Evolutionary conservation across 371 early-diverging fungal genomes (phyloP).

Genomic region (Mucor sp.): DNA sequence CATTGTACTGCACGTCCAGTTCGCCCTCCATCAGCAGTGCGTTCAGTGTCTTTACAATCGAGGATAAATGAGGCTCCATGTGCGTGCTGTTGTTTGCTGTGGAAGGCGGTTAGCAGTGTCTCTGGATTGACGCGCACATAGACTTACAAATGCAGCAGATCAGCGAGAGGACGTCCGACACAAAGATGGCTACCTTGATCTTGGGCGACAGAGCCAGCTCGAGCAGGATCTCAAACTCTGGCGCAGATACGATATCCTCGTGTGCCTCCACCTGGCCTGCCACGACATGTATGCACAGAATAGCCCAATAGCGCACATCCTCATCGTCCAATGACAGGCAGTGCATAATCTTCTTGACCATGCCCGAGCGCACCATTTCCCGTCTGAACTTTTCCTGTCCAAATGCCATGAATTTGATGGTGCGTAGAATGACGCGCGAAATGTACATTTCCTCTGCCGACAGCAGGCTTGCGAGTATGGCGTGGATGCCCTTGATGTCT

Average conservation of each 20-base stretch:
- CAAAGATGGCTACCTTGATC: slow-evolving; percentile 39
- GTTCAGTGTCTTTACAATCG: slow-evolving; percentile 35
- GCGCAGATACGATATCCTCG: slow-evolving; percentile 38
- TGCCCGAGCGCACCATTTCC: slow-evolving; percentile 62
- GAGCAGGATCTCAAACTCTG: slow-evolving; percentile 42
- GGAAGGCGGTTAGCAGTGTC: background rate
- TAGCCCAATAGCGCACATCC: slow-evolving; percentile 77
- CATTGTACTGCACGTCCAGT: slow-evolving; percentile 47
- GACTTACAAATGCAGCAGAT: slow-evolving; percentile 51
- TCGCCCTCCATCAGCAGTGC: slow-evolving; percentile 36
- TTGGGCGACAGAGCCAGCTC: slow-evolving; percentile 39
- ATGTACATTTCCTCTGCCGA: slow-evolving; percentile 68
- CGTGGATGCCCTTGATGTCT: slow-evolving; percentile 62
- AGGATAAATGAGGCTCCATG: slow-evolving; percentile 22
- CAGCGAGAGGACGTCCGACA: slow-evolving; percentile 45
- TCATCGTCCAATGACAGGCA: slow-evolving; percentile 72
- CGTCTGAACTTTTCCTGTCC: slow-evolving; percentile 53
- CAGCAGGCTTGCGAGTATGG: slow-evolving; percentile 58
- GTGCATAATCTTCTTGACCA: slow-evolving; percentile 63
- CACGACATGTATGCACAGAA: slow-evolving; percentile 59
- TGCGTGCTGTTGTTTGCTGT: slow-evolving; percentile 22
- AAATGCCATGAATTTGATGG: slow-evolving; percentile 71
- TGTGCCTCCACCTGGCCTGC: slow-evolving; percentile 51
- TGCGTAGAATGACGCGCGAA: slow-evolving; percentile 71
- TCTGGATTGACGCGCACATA: no score